Base-by-base conservation (phyloP, 208 protist species). In the Leishmania mexicana region DNA sequence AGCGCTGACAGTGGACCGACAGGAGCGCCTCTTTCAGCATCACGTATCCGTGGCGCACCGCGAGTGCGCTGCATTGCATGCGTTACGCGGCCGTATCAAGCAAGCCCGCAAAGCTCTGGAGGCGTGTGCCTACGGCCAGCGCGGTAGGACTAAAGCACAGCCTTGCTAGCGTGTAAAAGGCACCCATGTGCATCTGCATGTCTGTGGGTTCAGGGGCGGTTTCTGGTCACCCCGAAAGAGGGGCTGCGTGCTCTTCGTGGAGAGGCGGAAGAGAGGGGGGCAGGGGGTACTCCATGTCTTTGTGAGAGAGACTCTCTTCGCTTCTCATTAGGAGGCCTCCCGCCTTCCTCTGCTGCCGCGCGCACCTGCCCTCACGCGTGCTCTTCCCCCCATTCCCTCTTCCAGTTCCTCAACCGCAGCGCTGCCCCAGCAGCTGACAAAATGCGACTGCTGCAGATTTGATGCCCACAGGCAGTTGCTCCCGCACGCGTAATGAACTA, bases 51-150 rank as follows among this genome's bases (percentile, higher is more conserved):
- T 81, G 81, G 83, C 93, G 28, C 80, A 89, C 42, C 60, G 11
- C 13, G 94, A 97, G 85, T 91, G 87, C 73, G 57, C 81, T 35
- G 88, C 87, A 0, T 75, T 97, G 70, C 76, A 83, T 24, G 81
- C 83, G 1, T 28, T 97, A 42, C 78, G 83, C 8, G 5, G 51
- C 13, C 83, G 86, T n/a, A 68, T 90, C 71, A 87, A 82, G 71
- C 64, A 51, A 6, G 76, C 68, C n/a, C 81, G 84, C 11, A 38
- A 24, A 28, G 75, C 75, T 2, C 53, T 86, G 8, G 57, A 80
- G 64, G 42, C n/a, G 35, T 75, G 65, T 8, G 10, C 58, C 5
- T 19, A 78, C 40, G 10, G 53, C 4, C 10, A 19, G 21, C 75
- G 21, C 21, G 24, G 57, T 47, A 49, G 10, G 31, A 11, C 24